Conservation (phyloP, 1,284 basidiomycete genomes). For the Tylopilus sp. region DNA sequence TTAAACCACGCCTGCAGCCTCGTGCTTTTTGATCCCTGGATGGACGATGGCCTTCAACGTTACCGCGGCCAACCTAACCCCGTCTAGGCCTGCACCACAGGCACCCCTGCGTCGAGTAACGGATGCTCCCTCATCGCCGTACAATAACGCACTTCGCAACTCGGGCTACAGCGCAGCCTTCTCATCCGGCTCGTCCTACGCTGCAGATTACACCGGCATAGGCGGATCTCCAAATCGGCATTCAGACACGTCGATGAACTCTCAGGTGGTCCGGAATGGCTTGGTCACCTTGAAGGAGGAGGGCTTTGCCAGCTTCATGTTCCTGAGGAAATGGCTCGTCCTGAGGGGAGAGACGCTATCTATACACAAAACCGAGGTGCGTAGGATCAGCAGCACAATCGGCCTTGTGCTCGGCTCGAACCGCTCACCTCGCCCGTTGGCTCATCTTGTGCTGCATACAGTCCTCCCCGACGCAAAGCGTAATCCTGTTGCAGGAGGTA, state of each 20-base stretch:
- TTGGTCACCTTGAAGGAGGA: conserved; percentile 85
- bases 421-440: too few species aligned
- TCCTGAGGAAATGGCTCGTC: conserved; percentile 89
- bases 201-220: conserved; percentile 63
- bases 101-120: conserved; percentile 51
- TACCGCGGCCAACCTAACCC: conserved; percentile 48
- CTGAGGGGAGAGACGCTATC: conserved; percentile 78
- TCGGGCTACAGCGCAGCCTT: conserved; percentile 61
- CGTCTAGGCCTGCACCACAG: conserved; percentile 62
- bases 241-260: conserved; percentile 38
- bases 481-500: conserved; percentile 76
- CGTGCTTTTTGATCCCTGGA: conserved; percentile 20
- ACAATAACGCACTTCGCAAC: conserved; percentile 42
- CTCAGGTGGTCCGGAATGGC: conserved; percentile 61
- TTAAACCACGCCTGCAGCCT: conserved; percentile 7
- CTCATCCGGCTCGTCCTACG: conserved; percentile 57
- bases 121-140: conserved; percentile 37
- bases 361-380: conserved; percentile 91
- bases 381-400: conserved; percentile 27
- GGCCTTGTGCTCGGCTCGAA: background rate
- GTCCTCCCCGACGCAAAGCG: conserved; percentile 62
- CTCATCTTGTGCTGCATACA: conserved; percentile 29
- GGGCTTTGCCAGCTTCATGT: conserved; percentile 86
- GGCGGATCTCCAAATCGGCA: conserved; percentile 70
- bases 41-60: conserved; percentile 47